Evolutionary conservation across 2,329 filamentous ascomycete species (phyloP).

Genomic region (Aureobasidium sp.): DNA sequence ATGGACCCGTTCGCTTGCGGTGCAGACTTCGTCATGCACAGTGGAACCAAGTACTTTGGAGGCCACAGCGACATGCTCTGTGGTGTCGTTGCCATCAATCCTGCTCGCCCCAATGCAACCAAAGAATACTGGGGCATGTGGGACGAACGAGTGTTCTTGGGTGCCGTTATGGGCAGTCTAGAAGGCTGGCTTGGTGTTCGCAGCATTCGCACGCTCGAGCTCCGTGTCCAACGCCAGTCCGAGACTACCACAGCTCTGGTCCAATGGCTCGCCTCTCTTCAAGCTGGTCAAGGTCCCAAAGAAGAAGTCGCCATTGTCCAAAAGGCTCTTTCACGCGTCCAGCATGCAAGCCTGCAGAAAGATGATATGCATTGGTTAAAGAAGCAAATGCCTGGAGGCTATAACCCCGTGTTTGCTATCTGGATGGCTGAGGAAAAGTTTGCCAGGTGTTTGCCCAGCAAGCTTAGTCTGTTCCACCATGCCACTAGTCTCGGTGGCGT

Average conservation of each 20-base stretch:
- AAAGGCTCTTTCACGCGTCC: conserved; percentile 53
- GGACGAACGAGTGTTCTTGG: conserved; percentile 67
- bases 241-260: conserved; percentile 64
- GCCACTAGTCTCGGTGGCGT: conserved; percentile 91
- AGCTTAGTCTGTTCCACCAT: conserved; percentile 80
- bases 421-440: conserved; percentile 52
- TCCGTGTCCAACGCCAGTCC: conserved; percentile 73
- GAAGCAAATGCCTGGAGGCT: conserved; percentile 87
- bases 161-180: conserved; percentile 77
- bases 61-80: conserved; percentile 92
- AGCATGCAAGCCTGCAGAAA: conserved; percentile 74
- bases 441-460: conserved; percentile 67
- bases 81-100: conserved; percentile 66
- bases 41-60: conserved; percentile 91
- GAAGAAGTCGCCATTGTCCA: conserved; percentile 42
- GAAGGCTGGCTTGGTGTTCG: conserved; percentile 90
- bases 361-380: conserved; percentile 63
- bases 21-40: conserved; percentile 85
- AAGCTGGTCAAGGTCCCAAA: conserved; percentile 33
- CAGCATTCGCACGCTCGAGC: conserved; percentile 75
- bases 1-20: conserved; percentile 78
- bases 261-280: conserved; percentile 56
- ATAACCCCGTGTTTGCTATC: conserved; percentile 80
- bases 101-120: conserved; percentile 44
- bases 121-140: conserved; percentile 47